A percentile compares a stretch with the other conserved stretches of the same genome.
phyloP scores from a whole-genome alignment of 2,329 filamentous ascomycete genomes.

The Exophiala sp. region DNA sequence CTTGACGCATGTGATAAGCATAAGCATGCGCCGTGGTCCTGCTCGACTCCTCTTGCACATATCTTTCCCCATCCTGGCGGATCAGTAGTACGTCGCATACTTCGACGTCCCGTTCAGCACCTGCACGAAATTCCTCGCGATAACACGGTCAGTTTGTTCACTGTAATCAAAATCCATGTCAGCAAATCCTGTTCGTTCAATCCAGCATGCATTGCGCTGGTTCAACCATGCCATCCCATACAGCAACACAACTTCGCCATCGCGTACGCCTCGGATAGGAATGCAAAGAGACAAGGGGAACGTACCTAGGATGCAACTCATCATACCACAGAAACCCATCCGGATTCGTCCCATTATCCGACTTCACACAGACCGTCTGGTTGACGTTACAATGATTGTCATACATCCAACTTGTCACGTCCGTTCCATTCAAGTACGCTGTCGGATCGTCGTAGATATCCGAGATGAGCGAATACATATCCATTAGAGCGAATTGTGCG shows the following conservation, averaged over 20 bases:
- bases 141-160: constrained; percentile 57
- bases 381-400: constrained; percentile 53
- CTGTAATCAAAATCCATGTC: constrained; percentile 2
- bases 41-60: not conserved
- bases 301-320: constrained; percentile 63
- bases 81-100: constrained; percentile 27
- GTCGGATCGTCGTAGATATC: constrained; percentile 58
- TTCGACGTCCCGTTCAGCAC: constrained; percentile 48
- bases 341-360: constrained; percentile 14
- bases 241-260: too few relatives aligned
- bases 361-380: constrained; percentile 36
- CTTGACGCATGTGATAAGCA: too few relatives aligned
- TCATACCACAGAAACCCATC: constrained; percentile 37
- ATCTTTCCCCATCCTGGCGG: not conserved
- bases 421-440: constrained; percentile 59
- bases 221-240: not conserved
- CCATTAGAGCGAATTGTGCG: constrained; percentile 62
- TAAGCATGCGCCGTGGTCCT: too few relatives aligned
- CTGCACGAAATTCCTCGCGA: constrained; percentile 56
- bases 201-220: not conserved
- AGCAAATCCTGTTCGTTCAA: not conserved
- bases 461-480: constrained; percentile 53
- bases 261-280: too few relatives aligned
- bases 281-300: not conserved
- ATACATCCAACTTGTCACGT: constrained; percentile 59